phyloP scores from a whole-genome alignment of 768 basidiomycete species.

The Solioccasus polychromus region DNA sequence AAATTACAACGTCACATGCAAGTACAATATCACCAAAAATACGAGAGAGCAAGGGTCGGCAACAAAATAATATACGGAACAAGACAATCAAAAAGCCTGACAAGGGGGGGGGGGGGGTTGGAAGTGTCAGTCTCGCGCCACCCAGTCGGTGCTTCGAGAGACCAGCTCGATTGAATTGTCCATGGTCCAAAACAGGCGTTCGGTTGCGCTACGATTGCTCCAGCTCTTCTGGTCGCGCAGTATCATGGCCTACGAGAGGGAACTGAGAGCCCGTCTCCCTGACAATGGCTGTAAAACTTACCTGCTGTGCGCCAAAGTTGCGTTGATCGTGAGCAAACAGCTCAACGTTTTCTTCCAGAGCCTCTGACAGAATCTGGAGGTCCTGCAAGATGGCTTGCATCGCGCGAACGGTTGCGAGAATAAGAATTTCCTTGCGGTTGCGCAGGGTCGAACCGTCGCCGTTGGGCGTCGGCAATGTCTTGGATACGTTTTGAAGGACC shows the following conservation, averaged over 20 bases:
- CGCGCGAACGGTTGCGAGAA: constrained; percentile 69
- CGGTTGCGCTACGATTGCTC: constrained; percentile 88
- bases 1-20: constrained; percentile 22
- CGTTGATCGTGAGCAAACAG: constrained; percentile 91
- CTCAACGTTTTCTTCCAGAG: constrained; percentile 87
- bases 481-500: constrained; percentile 80
- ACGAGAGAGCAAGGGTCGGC: constrained; percentile 7
- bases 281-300: constrained; percentile 30
- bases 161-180: constrained; percentile 89
- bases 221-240: constrained; percentile 94
- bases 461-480: constrained; percentile 61
- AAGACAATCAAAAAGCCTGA: constrained; percentile 4
- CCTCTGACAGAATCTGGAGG: constrained; percentile 82
- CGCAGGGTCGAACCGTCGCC: constrained; percentile 46
- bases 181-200: constrained; percentile 88
- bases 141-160: constrained; percentile 83
- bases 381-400: constrained; percentile 86
- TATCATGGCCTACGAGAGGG: constrained; percentile 76
- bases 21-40: constrained; percentile 18
- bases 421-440: constrained; percentile 77
- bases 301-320: constrained; percentile 97
- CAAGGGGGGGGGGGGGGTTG: not conserved
- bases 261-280: constrained; percentile 2
- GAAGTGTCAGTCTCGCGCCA: constrained; percentile 57
- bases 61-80: constrained; percentile 11